Percentiles rank a stretch among this genome's conserved stretches.
phyloP scores from a whole-genome alignment of 2,329 filamentous ascomycete genomes.

The Colletotrichum theobromicola region DNA sequence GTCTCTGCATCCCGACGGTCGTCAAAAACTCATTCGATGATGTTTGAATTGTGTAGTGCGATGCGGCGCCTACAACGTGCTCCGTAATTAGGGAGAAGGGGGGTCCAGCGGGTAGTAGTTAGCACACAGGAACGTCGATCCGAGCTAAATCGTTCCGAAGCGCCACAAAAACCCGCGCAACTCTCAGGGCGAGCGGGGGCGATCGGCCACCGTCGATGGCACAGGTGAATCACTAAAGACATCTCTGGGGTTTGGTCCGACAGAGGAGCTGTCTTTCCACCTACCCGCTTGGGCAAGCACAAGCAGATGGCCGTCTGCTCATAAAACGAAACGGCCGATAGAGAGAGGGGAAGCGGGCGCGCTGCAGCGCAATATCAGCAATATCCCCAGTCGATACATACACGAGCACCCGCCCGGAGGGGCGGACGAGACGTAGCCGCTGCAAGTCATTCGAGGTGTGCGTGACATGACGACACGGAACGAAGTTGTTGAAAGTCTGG shows the following conservation, averaged over 20 bases:
- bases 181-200: background rate
- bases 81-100: slow-evolving; percentile 4
- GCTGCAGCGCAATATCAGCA: background rate
- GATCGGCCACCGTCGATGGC: slow-evolving; percentile 1
- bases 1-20: background rate
- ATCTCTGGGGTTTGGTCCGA: background rate
- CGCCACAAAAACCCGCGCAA: slow-evolving; percentile 11
- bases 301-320: background rate
- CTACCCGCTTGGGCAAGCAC: background rate
- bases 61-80: slow-evolving; percentile 4
- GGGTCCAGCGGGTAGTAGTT: slow-evolving; percentile 13
- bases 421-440: slow-evolving; percentile 9
- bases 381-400: slow-evolving; percentile 2
- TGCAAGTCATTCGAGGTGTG: slow-evolving; percentile 20
- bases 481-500: background rate
- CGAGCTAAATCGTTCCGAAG: slow-evolving; percentile 7
- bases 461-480: slow-evolving; percentile 14
- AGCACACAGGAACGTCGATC: slow-evolving; percentile 15
- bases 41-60: background rate
- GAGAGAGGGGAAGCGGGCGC: slow-evolving; percentile 5
- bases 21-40: background rate
- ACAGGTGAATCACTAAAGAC: background rate
- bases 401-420: background rate
- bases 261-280: background rate
- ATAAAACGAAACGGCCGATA: background rate